Conservation (phyloP, 495 filamentous ascomycete genomes). For the Trypethelium eluteriae region DNA sequence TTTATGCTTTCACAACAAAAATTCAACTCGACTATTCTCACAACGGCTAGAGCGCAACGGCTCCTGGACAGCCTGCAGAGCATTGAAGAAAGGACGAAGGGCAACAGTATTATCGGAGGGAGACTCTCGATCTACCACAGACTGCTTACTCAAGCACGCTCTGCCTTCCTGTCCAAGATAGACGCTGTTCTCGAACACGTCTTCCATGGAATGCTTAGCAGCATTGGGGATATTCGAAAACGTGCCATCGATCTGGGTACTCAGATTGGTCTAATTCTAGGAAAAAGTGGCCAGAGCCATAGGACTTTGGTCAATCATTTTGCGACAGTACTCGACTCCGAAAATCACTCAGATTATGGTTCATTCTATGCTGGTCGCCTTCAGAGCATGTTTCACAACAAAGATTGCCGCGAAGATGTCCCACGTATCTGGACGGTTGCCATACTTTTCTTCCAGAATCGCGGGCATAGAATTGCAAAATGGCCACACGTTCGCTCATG, state of each 20-base stretch:
- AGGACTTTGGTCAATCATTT: slow-evolving; percentile 60
- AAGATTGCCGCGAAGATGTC: slow-evolving; percentile 57
- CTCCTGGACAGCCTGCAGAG: slow-evolving; percentile 60
- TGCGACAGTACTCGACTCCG: slow-evolving; percentile 45
- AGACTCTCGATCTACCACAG: slow-evolving; percentile 69
- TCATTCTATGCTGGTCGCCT: slow-evolving; percentile 36
- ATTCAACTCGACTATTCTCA: slow-evolving; percentile 68
- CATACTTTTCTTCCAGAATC: slow-evolving; percentile 63
- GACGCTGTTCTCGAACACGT: slow-evolving; percentile 70
- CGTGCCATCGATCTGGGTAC: slow-evolving; percentile 68
- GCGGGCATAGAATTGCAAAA: slow-evolving; percentile 51
- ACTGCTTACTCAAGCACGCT: slow-evolving; percentile 59
- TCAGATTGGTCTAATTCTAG: slow-evolving; percentile 55
- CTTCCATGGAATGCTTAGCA: slow-evolving; percentile 73
- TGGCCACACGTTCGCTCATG: slow-evolving; percentile 69
- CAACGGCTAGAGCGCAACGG: slow-evolving; percentile 53
- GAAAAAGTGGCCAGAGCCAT: slow-evolving; percentile 55
- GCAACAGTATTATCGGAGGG: slow-evolving; percentile 66
- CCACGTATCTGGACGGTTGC: slow-evolving; percentile 84
- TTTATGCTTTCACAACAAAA: slow-evolving; percentile 68
- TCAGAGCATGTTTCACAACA: slow-evolving; percentile 53
- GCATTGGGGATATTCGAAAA: slow-evolving; percentile 61
- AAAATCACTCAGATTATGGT: slow-evolving; percentile 58
- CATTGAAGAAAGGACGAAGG: slow-evolving; percentile 64
- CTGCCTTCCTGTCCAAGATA: slow-evolving; percentile 54